phyloP scores from a whole-genome alignment of 768 basidiomycete species.

The Cystobasidium onofrii region DNA sequence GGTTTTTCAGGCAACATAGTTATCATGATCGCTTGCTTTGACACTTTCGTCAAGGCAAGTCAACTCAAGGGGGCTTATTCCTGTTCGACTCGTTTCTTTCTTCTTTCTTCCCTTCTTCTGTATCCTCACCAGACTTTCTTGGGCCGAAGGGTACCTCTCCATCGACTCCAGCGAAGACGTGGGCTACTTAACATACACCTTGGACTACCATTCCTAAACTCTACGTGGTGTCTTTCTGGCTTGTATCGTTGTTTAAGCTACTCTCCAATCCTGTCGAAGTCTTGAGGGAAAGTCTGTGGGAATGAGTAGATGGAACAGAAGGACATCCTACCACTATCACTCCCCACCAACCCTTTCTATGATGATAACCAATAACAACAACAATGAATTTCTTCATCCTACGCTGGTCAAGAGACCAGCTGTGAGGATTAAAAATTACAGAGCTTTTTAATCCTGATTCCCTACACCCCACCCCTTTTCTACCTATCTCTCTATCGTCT shows the following conservation, averaged over 20 bases:
- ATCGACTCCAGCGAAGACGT: too few species aligned
- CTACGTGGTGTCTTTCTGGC: neutral
- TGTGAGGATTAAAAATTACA: slow-evolving; percentile 1
- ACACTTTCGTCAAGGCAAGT: neutral
- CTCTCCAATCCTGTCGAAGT: neutral
- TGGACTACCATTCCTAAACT: slow-evolving; percentile 4
- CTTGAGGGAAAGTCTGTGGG: too few species aligned
- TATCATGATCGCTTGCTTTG: slow-evolving; percentile 22
- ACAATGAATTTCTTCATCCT: slow-evolving; percentile 30
- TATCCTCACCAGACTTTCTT: neutral
- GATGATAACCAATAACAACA: slow-evolving; percentile 26
- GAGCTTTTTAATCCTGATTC: slow-evolving; percentile 25
- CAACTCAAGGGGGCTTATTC: slow-evolving; percentile 29
- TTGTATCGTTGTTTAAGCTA: neutral
- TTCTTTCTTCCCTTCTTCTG: neutral
- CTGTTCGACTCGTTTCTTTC: slow-evolving; percentile 9
- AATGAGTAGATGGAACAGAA: neutral
- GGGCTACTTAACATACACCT: neutral
- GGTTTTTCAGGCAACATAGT: slow-evolving; percentile 9
- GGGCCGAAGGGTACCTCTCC: too few species aligned
- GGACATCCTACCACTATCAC: too few species aligned
- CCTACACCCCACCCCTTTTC: neutral
- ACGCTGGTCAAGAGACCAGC: neutral
- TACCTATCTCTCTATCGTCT: neutral
- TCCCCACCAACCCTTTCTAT: neutral